phyloP scores from a whole-genome alignment of 805 yeast species.

The Clavispora vitiphila region DNA sequence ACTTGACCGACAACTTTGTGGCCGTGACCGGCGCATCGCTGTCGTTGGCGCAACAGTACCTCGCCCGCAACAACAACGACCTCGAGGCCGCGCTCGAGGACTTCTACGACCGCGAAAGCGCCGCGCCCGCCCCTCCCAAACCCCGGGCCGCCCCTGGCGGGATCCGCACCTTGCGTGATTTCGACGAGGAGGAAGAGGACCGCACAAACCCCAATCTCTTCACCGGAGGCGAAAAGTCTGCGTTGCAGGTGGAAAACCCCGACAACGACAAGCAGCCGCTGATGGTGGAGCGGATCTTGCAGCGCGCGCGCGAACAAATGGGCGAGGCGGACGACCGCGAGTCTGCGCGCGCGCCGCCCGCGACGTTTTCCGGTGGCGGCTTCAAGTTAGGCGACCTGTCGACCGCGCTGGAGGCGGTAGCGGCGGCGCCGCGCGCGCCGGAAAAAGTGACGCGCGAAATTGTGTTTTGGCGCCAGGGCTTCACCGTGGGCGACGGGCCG shows the following conservation, averaged over 20 bases:
- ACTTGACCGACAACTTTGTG: slow-evolving; percentile 29
- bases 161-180: slow-evolving; percentile 35
- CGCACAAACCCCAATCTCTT: slow-evolving; percentile 51
- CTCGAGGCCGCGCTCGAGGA: slow-evolving; percentile 39
- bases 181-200: slow-evolving; percentile 49
- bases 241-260: slow-evolving; percentile 75
- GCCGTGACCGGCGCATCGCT: slow-evolving; percentile 31
- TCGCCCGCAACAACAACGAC: slow-evolving; percentile 32
- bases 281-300: slow-evolving; percentile 64
- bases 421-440: slow-evolving; percentile 19
- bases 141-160: slow-evolving; percentile 12
- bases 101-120: slow-evolving; percentile 19
- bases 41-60: slow-evolving; percentile 36
- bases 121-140: background rate
- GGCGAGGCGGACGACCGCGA: slow-evolving; percentile 33
- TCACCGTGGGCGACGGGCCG: slow-evolving; percentile 89
- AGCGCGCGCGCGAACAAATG: slow-evolving; percentile 50
- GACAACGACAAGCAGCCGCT: slow-evolving; percentile 38
- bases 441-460: slow-evolving; percentile 69
- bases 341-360: slow-evolving; percentile 22
- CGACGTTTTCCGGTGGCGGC: slow-evolving; percentile 46
- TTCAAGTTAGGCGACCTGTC: slow-evolving; percentile 48
- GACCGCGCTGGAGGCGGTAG: slow-evolving; percentile 28
- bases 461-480: slow-evolving; percentile 95
- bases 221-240: slow-evolving; percentile 74